Percentiles rank a stretch among this genome's conserved stretches.
Evolutionary conservation across 2,329 filamentous ascomycete genomes (phyloP).

Genomic region (Raffaelea ambrosiae): DNA sequence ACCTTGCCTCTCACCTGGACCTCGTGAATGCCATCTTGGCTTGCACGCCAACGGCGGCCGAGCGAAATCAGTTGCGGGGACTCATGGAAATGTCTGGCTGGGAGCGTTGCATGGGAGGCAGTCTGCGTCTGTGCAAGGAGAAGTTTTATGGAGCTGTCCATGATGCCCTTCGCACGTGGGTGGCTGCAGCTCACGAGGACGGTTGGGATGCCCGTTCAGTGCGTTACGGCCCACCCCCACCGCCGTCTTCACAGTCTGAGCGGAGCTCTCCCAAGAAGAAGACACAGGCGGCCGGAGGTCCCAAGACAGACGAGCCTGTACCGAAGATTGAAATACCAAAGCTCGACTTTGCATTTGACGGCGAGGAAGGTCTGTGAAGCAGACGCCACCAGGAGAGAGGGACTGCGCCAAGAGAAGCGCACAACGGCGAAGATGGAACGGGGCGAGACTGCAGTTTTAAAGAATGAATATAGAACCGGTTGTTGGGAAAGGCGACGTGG

Average conservation of each 20-base stretch:
- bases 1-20: constrained; percentile 85
- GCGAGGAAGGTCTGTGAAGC: background rate
- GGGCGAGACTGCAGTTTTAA: too few relatives aligned
- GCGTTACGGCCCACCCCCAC: constrained; percentile 56
- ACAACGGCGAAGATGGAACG: too few relatives aligned
- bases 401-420: too few relatives aligned
- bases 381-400: background rate
- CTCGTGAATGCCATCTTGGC: constrained; percentile 86
- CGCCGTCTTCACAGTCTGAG: constrained; percentile 1
- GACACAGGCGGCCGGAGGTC: constrained; percentile 14
- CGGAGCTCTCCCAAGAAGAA: constrained; percentile 6
- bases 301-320: constrained; percentile 39
- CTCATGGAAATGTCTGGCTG: constrained; percentile 78
- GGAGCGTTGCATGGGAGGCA: constrained; percentile 81
- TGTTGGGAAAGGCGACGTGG: too few relatives aligned
- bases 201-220: constrained; percentile 80
- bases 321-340: constrained; percentile 55
- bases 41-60: constrained; percentile 58
- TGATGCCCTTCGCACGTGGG: constrained; percentile 81
- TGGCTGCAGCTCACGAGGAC: constrained; percentile 77
- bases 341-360: constrained; percentile 44
- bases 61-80: constrained; percentile 70
- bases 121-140: constrained; percentile 85
- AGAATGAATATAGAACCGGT: background rate
- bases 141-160: constrained; percentile 95